These are phyloP conservation scores for Toxoplasma gondii DNA, from an alignment of 169 alveolate species.

Conservation along the genomic window DNA sequence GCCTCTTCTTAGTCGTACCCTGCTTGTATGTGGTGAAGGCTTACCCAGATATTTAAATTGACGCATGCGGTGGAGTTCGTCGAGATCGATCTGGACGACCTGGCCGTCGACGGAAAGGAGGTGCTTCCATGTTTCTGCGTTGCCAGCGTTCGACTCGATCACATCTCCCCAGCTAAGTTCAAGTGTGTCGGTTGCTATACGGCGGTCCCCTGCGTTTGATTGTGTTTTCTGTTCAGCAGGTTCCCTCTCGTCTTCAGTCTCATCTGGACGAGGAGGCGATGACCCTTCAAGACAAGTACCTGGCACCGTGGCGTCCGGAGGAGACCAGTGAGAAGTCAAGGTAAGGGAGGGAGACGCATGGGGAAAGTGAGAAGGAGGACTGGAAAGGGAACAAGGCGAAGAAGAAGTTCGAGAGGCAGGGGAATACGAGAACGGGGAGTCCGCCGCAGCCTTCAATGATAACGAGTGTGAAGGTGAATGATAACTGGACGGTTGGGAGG, in stretches of 20 bases:
- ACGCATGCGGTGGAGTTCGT: background rate
- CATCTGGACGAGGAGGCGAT: no score
- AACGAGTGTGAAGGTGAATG: no score
- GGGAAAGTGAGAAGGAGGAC: background rate
- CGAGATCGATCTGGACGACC: background rate
- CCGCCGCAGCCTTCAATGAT: no score
- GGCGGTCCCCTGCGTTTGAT: background rate
- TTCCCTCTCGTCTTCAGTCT: no score
- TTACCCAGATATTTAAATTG: background rate
- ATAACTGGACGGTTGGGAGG: no score
- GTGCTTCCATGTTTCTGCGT: background rate
- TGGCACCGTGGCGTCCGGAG: background rate
- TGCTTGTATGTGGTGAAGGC: background rate
- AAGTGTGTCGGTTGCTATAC: background rate
- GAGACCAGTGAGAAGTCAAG: background rate
- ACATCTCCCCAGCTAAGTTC: background rate
- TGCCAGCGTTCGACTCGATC: background rate
- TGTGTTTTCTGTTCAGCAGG: no score
- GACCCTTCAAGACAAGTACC: no score
- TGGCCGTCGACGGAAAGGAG: conserved; percentile 7
- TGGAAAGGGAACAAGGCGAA: no score
- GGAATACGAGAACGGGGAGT: no score
- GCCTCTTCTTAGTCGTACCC: no score
- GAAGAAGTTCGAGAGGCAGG: no score
- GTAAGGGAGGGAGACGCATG: background rate